A percentile compares a stretch with the other conserved stretches of the same genome.
Conservation (phyloP, 257 asterid species). For the Nicotiana otophora region DNA sequence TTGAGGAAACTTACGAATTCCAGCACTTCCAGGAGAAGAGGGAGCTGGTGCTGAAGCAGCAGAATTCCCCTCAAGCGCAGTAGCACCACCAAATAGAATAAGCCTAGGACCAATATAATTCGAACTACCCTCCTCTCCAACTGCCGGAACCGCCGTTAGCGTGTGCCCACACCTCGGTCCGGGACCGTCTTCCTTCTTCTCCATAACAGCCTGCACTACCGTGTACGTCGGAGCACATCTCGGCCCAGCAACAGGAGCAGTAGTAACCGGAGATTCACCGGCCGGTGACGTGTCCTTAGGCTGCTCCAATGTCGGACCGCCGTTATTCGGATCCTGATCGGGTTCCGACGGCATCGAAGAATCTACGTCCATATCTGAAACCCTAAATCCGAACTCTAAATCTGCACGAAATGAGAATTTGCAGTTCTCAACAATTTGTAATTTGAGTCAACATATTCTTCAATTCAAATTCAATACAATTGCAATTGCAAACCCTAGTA, state of each 20-base stretch:
- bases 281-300: slow-evolving; percentile 27
- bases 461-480: slow-evolving; percentile 26
- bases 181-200: slow-evolving; percentile 93
- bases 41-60: slow-evolving; percentile 90
- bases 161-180: slow-evolving; percentile 99
- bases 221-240: slow-evolving; percentile 86
- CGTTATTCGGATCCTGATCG: slow-evolving; percentile 62
- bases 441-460: slow-evolving; percentile 35
- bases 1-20: slow-evolving; percentile 57
- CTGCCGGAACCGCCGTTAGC: slow-evolving; percentile 91
- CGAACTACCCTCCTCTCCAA: slow-evolving; percentile 90
- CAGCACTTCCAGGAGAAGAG: slow-evolving; percentile 91
- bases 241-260: slow-evolving; percentile 56
- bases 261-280: slow-evolving; percentile 34
- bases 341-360: slow-evolving; percentile 40
- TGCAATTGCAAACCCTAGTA: slow-evolving; percentile 56
- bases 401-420: slow-evolving; percentile 40
- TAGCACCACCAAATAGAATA: slow-evolving; percentile 91
- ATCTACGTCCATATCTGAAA: slow-evolving; percentile 58
- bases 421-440: slow-evolving; percentile 37
- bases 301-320: slow-evolving; percentile 35
- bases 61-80: slow-evolving; percentile 86
- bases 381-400: slow-evolving; percentile 39
- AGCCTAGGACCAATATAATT: slow-evolving; percentile 88
- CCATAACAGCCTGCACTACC: slow-evolving; percentile 72